Evolutionary conservation across 306 rosid species (phyloP).

Genomic region (Biancaea sappan): DNA sequence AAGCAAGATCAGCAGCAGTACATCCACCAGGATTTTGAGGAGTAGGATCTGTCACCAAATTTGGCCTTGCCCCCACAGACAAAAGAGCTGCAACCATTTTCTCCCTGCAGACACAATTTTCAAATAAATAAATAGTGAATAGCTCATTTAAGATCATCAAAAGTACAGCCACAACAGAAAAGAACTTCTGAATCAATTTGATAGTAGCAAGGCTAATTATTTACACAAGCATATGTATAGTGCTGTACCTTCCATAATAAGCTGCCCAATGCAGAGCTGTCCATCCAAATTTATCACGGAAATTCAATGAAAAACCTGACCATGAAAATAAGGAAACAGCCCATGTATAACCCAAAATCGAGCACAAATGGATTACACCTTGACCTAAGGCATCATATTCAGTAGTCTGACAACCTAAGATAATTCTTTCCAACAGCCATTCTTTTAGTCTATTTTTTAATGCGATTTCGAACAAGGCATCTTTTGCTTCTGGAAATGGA

Average conservation of each 20-base stretch:
- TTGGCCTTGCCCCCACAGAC: constrained; percentile 87
- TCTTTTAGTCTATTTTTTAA: constrained; percentile 76
- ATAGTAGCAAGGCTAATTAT: constrained; percentile 16
- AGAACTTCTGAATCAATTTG: constrained; percentile 4
- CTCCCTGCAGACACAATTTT: constrained; percentile 57
- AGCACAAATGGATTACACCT: constrained; percentile 94
- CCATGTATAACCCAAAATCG: constrained; percentile 88
- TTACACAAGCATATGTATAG: constrained; percentile 16
- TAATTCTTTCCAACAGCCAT: constrained; percentile 82
- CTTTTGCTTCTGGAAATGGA: constrained; percentile 71
- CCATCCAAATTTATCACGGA: constrained; percentile 95
- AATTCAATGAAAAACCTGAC: constrained; percentile 87
- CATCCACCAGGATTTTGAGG: constrained; percentile 71
- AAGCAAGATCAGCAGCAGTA: constrained; percentile 86
- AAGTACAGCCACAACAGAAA: constrained; percentile 30
- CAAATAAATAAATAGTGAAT: constrained; percentile 21
- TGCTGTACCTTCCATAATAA: constrained; percentile 71
- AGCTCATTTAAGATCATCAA: background rate
- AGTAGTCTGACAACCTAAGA: constrained; percentile 57
- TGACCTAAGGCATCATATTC: constrained; percentile 78
- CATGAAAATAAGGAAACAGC: constrained; percentile 69
- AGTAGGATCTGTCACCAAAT: constrained; percentile 92
- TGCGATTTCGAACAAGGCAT: constrained; percentile 56
- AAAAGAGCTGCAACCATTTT: constrained; percentile 83
- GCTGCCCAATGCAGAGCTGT: constrained; percentile 99